Percentiles rank a stretch among this genome's conserved stretches.
phyloP scores from a whole-genome alignment of 2,329 filamentous ascomycete genomes.

The Aspergillus fructus region DNA sequence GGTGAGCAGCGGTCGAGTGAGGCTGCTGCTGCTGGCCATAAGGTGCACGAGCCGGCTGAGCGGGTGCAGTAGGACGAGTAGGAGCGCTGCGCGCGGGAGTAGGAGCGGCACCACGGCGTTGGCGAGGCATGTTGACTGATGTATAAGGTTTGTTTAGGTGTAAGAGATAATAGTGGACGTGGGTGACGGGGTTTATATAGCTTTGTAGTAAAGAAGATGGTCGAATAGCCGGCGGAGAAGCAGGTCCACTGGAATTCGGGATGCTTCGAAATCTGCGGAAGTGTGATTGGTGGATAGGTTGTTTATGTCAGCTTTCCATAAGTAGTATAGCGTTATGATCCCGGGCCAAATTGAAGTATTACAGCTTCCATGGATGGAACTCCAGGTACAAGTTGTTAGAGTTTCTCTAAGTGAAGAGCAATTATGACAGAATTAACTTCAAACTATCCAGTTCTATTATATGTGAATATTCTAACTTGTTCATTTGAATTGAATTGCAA shows the following conservation, averaged over 20 bases:
- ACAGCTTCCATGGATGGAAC: background rate
- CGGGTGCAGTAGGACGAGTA: constrained; percentile 64
- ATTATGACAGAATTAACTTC: background rate
- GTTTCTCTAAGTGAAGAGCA: background rate
- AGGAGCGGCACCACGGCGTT: constrained; percentile 63
- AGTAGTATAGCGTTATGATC: background rate
- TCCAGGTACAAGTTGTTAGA: background rate
- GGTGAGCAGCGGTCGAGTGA: constrained; percentile 64
- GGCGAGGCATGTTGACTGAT: constrained; percentile 68
- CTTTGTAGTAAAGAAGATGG: constrained; percentile 19
- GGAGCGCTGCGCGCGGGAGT: constrained; percentile 57
- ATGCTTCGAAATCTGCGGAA: constrained; percentile 25
- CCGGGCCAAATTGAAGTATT: background rate
- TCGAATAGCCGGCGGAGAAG: constrained; percentile 23
- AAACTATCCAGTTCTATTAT: background rate
- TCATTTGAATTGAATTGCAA: background rate
- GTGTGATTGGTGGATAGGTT: constrained; percentile 12
- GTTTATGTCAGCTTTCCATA: constrained; percentile 13
- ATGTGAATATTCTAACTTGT: background rate
- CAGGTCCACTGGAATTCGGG: background rate
- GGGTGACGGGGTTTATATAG: constrained; percentile 15
- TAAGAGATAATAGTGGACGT: constrained; percentile 13
- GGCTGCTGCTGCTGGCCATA: constrained; percentile 62
- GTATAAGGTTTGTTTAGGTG: constrained; percentile 25
- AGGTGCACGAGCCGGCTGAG: constrained; percentile 54